Percentiles rank a stretch among this genome's conserved stretches.
These are phyloP conservation scores for Torulaspora maleeae DNA, from an alignment of 805 yeast species.

Conservation along the genomic window DNA sequence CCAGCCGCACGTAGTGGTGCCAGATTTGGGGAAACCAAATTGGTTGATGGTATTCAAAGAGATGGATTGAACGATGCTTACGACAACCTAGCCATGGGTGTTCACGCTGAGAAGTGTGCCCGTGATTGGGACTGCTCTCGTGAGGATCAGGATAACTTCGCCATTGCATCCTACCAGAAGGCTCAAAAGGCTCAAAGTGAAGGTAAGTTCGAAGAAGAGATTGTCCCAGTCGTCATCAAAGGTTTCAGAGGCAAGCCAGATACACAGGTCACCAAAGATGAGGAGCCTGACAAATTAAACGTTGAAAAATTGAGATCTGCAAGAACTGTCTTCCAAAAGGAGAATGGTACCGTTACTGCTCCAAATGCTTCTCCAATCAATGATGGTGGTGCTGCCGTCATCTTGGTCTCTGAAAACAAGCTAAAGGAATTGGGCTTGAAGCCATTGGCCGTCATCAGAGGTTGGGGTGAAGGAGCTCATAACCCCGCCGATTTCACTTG, in stretches of 20 bases:
- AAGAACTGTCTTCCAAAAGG: constrained; percentile 91
- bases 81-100: constrained; percentile 87
- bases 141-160: constrained; percentile 85
- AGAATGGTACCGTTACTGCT: constrained; percentile 93
- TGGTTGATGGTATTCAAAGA: constrained; percentile 85
- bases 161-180: constrained; percentile 76
- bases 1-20: constrained; percentile 84
- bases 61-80: constrained; percentile 95
- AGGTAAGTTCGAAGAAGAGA: constrained; percentile 80
- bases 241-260: constrained; percentile 92
- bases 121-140: constrained; percentile 70
- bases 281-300: constrained; percentile 75
- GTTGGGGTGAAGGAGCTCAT: constrained; percentile 99
- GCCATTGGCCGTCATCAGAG: constrained; percentile 83
- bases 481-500: constrained; percentile 93
- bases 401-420: constrained; percentile 80
- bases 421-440: constrained; percentile 78
- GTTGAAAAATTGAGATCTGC: constrained; percentile 74
- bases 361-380: constrained; percentile 95
- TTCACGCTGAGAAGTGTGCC: constrained; percentile 96
- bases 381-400: constrained; percentile 97
- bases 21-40: constrained; percentile 74
- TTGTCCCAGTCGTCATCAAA: constrained; percentile 82
- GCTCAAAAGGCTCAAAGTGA: constrained; percentile 75
- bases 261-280: constrained; percentile 65